These are phyloP conservation scores for Remersonia thermophila DNA, from an alignment of 2,329 filamentous ascomycete species.

Conservation along the genomic window DNA sequence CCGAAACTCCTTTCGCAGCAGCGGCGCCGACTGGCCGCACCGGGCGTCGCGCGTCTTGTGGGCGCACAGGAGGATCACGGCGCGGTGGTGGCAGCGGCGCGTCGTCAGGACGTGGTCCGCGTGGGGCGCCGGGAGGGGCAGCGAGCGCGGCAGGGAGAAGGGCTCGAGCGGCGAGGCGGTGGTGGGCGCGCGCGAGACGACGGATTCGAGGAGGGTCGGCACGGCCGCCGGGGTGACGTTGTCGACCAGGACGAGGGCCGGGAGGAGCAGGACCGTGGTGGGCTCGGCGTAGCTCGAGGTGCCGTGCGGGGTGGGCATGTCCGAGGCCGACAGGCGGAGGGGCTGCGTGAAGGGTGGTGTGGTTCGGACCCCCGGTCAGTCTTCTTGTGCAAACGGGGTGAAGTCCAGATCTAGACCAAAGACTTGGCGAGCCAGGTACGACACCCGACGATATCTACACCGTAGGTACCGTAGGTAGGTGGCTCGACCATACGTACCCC, in stretches of 20 bases:
- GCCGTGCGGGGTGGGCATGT: constrained; percentile 70
- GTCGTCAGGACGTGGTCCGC: constrained; percentile 27
- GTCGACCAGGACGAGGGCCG: constrained; percentile 71
- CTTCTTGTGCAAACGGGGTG: too few species aligned
- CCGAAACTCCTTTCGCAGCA: constrained; percentile 81
- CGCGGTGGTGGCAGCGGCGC: constrained; percentile 66
- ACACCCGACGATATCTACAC: constrained; percentile 7
- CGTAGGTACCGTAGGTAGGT: neutral
- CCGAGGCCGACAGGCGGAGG: constrained; percentile 83
- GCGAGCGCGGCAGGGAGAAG: constrained; percentile 20
- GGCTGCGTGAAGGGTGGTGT: constrained; percentile 44
- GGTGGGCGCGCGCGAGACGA: constrained; percentile 62
- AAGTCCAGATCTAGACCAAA: too few species aligned
- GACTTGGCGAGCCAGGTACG: too few species aligned
- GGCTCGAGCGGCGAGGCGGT: constrained; percentile 50
- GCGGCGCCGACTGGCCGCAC: constrained; percentile 84
- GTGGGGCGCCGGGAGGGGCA: constrained; percentile 20
- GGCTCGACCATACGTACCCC: constrained; percentile 45
- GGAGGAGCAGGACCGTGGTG: constrained; percentile 72
- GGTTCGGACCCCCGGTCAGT: too few species aligned
- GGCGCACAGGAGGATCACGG: constrained; percentile 84
- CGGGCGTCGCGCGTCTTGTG: constrained; percentile 89
- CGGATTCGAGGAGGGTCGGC: constrained; percentile 55
- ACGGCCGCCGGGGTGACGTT: constrained; percentile 69
- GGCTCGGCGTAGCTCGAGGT: constrained; percentile 51